These are phyloP conservation scores for Penicillium sp. DNA, from an alignment of 2,329 filamentous ascomycete genomes.

Conservation along the genomic window DNA sequence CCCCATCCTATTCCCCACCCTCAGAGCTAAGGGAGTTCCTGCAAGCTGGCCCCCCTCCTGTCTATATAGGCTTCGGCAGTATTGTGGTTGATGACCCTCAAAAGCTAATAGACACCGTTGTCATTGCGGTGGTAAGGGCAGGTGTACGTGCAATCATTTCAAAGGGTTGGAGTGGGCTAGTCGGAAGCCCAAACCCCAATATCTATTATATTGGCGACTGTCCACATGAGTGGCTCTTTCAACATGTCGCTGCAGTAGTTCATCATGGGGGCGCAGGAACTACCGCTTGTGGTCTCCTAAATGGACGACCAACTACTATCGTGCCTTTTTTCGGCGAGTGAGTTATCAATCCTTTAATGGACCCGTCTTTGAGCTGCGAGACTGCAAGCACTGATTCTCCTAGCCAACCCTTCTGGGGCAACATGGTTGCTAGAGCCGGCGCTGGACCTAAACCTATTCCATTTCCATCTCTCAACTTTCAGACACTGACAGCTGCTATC, in stretches of 20 bases:
- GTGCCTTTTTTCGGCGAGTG: conserved; percentile 58
- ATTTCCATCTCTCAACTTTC: conserved; percentile 43
- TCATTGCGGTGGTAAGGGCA: conserved; percentile 46
- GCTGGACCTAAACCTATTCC: conserved; percentile 51
- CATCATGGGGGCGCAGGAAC: conserved; percentile 61
- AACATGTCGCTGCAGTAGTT: conserved; percentile 53
- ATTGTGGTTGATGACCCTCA: conserved; percentile 54
- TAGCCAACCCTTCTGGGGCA: conserved; percentile 54
- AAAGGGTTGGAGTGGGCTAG: conserved; percentile 53
- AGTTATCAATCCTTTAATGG: conserved; percentile 1
- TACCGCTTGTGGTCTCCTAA: conserved; percentile 53
- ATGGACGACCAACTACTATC: conserved; percentile 52
- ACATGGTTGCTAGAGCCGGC: conserved; percentile 49
- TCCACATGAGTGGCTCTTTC: conserved; percentile 59
- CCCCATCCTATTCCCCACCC: conserved; percentile 39
- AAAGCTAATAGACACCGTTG: conserved; percentile 43
- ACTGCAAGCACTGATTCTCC: not conserved
- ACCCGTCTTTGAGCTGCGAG: too few species aligned
- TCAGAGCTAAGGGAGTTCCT: conserved; percentile 45
- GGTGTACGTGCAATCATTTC: conserved; percentile 55
- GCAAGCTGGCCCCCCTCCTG: conserved; percentile 44
- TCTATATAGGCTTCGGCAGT: conserved; percentile 58
- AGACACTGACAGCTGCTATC: conserved; percentile 48
- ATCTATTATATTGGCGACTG: conserved; percentile 54
- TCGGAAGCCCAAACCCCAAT: conserved; percentile 31